These are phyloP conservation scores for Meira miltonrushii DNA, from an alignment of 1,284 basidiomycete genomes.

Conservation along the genomic window DNA sequence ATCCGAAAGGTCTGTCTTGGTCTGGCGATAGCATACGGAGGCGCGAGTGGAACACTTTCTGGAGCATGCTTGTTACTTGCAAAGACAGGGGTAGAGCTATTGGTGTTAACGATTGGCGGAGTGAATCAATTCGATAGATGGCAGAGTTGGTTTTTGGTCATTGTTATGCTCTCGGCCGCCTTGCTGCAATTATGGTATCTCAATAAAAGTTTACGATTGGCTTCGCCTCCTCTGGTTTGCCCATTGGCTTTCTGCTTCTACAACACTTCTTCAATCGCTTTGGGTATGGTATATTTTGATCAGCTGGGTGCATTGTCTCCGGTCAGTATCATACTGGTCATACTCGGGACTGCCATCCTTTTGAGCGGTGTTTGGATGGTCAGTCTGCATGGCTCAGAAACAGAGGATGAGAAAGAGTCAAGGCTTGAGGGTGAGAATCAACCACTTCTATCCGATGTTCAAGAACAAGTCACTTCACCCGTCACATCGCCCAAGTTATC, in stretches of 20 bases:
- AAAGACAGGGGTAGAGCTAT: constrained; percentile 85
- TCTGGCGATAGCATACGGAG: constrained; percentile 80
- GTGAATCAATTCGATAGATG: constrained; percentile 82
- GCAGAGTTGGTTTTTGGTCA: constrained; percentile 70
- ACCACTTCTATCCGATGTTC: neutral
- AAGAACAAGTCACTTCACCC: neutral
- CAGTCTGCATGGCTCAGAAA: constrained; percentile 48
- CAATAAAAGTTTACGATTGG: constrained; percentile 75
- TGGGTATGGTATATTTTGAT: constrained; percentile 75
- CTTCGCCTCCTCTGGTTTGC: constrained; percentile 75
- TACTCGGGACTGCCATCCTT: constrained; percentile 71
- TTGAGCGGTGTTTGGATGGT: constrained; percentile 87
- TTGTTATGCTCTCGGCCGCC: constrained; percentile 67
- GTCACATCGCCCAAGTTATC: no score
- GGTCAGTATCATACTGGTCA: constrained; percentile 68
- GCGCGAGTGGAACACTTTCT: constrained; percentile 81
- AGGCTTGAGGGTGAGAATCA: neutral
- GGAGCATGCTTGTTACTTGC: constrained; percentile 90
- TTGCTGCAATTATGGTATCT: constrained; percentile 79
- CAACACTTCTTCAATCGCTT: constrained; percentile 68
- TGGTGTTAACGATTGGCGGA: constrained; percentile 67
- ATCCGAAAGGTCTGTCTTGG: constrained; percentile 59
- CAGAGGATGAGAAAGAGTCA: constrained; percentile 15
- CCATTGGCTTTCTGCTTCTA: constrained; percentile 95
- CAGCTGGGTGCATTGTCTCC: constrained; percentile 71